Evolutionary conservation across 208 protist genomes (phyloP), one percentile per base, ranked within the genome.

Genomic region (Leishmania lainsoni): DNA sequence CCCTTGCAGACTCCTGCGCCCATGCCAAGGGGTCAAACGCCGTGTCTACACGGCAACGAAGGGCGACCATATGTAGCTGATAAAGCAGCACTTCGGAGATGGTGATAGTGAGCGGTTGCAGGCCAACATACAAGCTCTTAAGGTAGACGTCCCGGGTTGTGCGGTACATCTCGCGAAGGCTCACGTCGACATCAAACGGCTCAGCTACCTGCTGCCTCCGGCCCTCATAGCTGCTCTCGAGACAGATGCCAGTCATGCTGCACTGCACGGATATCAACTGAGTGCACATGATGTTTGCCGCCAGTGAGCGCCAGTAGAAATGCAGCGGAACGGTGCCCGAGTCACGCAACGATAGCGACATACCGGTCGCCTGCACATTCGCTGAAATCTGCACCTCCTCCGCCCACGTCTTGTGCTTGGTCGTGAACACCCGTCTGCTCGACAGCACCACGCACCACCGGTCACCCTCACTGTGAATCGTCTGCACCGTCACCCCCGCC

Each of bases 31-130:
- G 5, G 4, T 75, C 68, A 35, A 81, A 81, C 20, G 70, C 29
- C 63, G 26, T 59, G 5, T 80, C 80, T 39, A 76, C 70, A 2
- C 58, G n/a, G 56, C 81, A 87, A 10, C 80, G 81, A 16, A 75
- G 65, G 9, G 39, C 26, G 65, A 89, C 70, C 42, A 86, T 54
- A 80, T 90, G 88, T 52, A 94, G 58, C 59, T 92, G 83, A 81
- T 88, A 92, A 29, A 92, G n/a, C 81, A 94, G 79, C 29, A 89
- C 73, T 80, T 94, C 91, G 10, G 89, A 90, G 54, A 94, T 42
- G 29, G 86, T 87, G 49, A 94, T 79, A 32, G 81, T 81, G 59
- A 94, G 56, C 5, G 78, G 87, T n/a, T 85, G 85, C 16, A 92
- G 29, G 52, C 87, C 86, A 26, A 88, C n/a, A 32, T 91, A 81